Conservation (phyloP, 371 early-diverging fungal genomes). For the Mucor lusitanicus region DNA sequence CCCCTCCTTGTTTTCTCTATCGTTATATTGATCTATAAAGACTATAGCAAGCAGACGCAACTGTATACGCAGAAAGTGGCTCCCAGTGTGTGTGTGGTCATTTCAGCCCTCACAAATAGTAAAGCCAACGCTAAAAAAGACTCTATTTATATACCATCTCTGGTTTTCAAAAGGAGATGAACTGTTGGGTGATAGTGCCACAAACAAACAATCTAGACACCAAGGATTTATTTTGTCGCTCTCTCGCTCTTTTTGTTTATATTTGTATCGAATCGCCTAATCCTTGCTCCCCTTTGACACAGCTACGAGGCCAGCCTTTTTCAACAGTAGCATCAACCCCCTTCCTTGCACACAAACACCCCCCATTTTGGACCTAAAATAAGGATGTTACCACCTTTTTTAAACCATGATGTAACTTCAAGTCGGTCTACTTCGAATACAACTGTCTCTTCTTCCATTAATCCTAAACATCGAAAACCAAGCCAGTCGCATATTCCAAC, state of each 20-base stretch:
- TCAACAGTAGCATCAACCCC: not conserved
- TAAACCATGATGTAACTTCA: conserved; percentile 25
- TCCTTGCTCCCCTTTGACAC: not conserved
- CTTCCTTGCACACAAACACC: not conserved
- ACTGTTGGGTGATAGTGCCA: not conserved
- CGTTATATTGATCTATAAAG: not conserved
- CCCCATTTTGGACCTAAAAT: not conserved
- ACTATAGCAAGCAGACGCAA: too few relatives aligned
- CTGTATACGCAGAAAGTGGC: not conserved
- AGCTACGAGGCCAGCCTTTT: not conserved
- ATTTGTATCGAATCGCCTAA: not conserved
- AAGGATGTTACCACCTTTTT: conserved; percentile 28
- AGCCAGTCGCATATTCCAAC: conserved; percentile 14
- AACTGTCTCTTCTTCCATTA: conserved; percentile 8
- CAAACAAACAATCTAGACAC: not conserved
- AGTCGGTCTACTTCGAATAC: conserved; percentile 14
- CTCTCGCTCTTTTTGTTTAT: not conserved
- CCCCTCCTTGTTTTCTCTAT: not conserved
- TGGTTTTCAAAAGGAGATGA: not conserved
- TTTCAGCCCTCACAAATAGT: not conserved
- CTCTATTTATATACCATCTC: not conserved
- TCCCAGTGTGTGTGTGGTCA: not conserved
- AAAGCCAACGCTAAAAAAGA: not conserved
- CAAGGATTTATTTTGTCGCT: not conserved
- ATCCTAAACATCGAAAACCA: conserved; percentile 23